Conservation (phyloP, 2,329 filamentous ascomycete species). For the Clarireedia hainanense region DNA sequence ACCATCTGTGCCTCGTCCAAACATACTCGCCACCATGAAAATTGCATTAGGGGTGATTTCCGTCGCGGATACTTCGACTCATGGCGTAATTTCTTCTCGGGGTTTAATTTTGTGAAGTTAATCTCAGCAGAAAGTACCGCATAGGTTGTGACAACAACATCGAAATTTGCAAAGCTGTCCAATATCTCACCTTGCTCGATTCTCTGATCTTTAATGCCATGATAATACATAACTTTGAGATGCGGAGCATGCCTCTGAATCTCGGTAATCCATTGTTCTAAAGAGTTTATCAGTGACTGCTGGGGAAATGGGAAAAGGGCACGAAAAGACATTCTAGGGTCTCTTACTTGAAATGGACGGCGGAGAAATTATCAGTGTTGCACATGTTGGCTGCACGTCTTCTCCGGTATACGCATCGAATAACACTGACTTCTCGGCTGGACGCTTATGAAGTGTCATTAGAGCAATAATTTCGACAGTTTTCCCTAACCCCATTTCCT, state of each 20-base stretch:
- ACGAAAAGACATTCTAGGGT: neutral
- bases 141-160: constrained; percentile 59
- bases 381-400: constrained; percentile 39
- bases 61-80: constrained; percentile 57
- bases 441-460: constrained; percentile 53
- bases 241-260: constrained; percentile 49
- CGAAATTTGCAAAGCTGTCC: constrained; percentile 40
- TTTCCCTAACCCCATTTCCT: constrained; percentile 81
- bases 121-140: constrained; percentile 71
- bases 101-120: constrained; percentile 63
- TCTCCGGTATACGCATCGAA: constrained; percentile 36
- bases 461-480: constrained; percentile 69
- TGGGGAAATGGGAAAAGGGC: neutral
- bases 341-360: constrained; percentile 35
- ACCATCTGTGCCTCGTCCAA: constrained; percentile 85
- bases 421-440: constrained; percentile 10
- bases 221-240: constrained; percentile 48
- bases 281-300: constrained; percentile 10
- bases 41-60: constrained; percentile 68
- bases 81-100: constrained; percentile 57
- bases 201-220: constrained; percentile 36
- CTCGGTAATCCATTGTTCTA: constrained; percentile 55
- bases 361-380: constrained; percentile 56
- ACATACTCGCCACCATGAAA: constrained; percentile 78
- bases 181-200: constrained; percentile 31